Evolutionary conservation across 768 basidiomycete species (phyloP).

Genomic region (Boletus reticulatus): DNA sequence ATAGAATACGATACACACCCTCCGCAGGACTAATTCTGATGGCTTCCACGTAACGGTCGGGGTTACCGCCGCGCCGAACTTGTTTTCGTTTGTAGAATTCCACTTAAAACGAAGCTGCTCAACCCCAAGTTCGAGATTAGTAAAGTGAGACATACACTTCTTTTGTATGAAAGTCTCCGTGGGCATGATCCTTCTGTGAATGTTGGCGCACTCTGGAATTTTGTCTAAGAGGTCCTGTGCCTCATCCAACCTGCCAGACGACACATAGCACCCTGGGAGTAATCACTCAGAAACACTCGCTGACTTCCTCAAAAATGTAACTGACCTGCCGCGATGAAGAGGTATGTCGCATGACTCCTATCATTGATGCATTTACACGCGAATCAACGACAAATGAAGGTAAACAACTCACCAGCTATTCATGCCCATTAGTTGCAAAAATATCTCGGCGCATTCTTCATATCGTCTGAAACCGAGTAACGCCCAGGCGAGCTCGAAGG

Average conservation of each 20-base stretch:
- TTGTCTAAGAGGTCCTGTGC: slow-evolving; percentile 61
- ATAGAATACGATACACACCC: slow-evolving; percentile 38
- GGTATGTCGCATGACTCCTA: slow-evolving; percentile 80
- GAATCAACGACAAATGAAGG: neutral
- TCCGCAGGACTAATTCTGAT: slow-evolving; percentile 71
- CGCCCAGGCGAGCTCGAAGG: slow-evolving; percentile 80
- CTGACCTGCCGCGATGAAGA: slow-evolving; percentile 66
- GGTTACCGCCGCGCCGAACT: slow-evolving; percentile 48
- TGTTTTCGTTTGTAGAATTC: slow-evolving; percentile 75
- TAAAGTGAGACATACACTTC: slow-evolving; percentile 48
- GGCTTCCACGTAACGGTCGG: slow-evolving; percentile 47
- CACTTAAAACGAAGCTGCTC: slow-evolving; percentile 42
- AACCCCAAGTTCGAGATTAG: neutral
- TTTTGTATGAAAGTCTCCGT: slow-evolving; percentile 78
- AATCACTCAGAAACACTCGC: neutral
- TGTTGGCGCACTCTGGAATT: slow-evolving; percentile 58
- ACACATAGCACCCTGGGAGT: slow-evolving; percentile 57
- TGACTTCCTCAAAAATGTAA: neutral
- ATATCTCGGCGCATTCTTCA: slow-evolving; percentile 63
- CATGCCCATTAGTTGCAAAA: slow-evolving; percentile 59
- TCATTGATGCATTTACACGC: neutral
- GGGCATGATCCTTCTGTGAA: slow-evolving; percentile 65
- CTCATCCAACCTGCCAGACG: slow-evolving; percentile 49
- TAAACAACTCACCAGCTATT: slow-evolving; percentile 60
- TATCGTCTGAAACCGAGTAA: slow-evolving; percentile 62